These are phyloP conservation scores for Aspergillus ostianus DNA, from an alignment of 495 filamentous ascomycete species.

Conservation along the genomic window DNA sequence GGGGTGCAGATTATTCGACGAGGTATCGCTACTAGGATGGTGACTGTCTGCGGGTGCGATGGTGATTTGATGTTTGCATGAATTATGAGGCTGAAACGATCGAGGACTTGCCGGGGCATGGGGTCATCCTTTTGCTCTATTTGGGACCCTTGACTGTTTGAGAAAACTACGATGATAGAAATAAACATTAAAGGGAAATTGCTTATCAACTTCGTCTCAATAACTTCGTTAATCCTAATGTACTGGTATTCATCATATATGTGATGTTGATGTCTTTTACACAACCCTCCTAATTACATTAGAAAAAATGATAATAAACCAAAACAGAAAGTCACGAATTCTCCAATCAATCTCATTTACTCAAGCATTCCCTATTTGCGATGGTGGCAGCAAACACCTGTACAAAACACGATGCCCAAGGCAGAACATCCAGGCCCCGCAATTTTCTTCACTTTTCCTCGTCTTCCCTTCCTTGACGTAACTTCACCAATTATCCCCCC, in stretches of 20 bases:
- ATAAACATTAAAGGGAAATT: too few species aligned
- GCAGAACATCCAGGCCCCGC: constrained; percentile 19
- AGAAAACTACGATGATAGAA: too few species aligned
- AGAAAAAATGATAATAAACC: not conserved
- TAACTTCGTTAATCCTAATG: too few species aligned
- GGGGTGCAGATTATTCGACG: constrained; percentile 68
- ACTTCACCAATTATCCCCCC: constrained; percentile 1
- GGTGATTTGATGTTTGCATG: not conserved
- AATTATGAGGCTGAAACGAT: not conserved
- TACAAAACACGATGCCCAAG: not conserved
- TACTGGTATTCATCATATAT: too few species aligned
- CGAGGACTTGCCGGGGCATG: not conserved
- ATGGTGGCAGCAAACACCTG: not conserved
- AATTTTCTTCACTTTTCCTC: constrained; percentile 16
- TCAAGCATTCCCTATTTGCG: not conserved
- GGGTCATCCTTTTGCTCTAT: not conserved
- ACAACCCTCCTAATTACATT: too few species aligned
- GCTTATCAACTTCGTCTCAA: too few species aligned
- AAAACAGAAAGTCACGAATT: not conserved
- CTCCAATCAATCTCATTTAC: not conserved
- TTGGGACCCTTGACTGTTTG: not conserved
- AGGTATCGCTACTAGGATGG: constrained; percentile 69
- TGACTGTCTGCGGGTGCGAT: constrained; percentile 2
- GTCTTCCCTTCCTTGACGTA: constrained; percentile 17
- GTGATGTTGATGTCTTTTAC: too few species aligned